Base-by-base conservation (phyloP, 2,329 filamentous ascomycete genomes). In the Cordyceps javanica region DNA sequence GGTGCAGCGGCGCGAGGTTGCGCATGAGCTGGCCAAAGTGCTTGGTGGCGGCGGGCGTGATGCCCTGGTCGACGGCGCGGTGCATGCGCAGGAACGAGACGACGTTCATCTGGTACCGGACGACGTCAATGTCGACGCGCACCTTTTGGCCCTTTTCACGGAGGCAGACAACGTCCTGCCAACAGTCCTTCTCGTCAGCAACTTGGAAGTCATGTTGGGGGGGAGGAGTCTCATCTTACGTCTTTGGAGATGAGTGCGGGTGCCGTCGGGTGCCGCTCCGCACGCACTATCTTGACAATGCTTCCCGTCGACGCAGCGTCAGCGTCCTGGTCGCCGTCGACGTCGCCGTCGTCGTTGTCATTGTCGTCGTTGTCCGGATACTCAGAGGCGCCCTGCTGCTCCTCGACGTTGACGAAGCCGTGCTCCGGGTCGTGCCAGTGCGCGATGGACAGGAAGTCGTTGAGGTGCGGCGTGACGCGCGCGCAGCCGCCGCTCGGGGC, bases 31-130 rank as follows among this genome's bases (percentile, higher is more conserved):
- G 78, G 44, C 83, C 80, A 58, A 97, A 86, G 66, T 96, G 87
- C 49, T 84, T 83, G 2, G 91, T 96, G 1, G 91, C 90, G 39
- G 81, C 73, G 0, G 93, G 87, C 13, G 90, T 88, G 52, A 96
- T 82, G 42, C 91, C 90, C 14, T 87, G 83, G 19, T 82, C 82
- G 26, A 97, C 89, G 50, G 90, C 92, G 55, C 93, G 87, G 72
- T 96, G 92, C 69, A 95, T 82, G 28, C 94, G 87, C 63, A 97
- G 79, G 69, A 96, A 97, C 3, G 91, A 83, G 52, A 93, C 77
- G 38, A 97, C 83, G 71, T 97, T 93, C 77, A 93, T 87, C 59
- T 93, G 81, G 70, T 97, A 97, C 44, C 90, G 85, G 59, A 83
- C 78, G 2, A 97, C 82, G 63, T 97, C 91, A 21, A 92, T 81